phyloP scores from a whole-genome alignment of 495 filamentous ascomycete species.

The Xylaria telfairii region DNA sequence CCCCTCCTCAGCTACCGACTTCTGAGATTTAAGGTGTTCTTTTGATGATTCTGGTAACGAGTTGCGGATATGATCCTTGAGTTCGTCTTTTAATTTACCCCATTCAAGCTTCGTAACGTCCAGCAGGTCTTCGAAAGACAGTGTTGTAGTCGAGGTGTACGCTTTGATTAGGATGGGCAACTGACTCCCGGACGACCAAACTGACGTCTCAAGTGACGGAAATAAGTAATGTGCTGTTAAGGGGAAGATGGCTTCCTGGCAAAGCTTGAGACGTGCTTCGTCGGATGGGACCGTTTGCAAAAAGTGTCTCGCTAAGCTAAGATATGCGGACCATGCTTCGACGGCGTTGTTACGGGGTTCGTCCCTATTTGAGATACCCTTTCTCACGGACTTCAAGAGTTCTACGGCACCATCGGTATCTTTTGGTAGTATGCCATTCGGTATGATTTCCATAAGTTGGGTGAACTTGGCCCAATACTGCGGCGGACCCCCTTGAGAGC shows the following conservation, averaged over 20 bases:
- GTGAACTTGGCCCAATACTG: conserved; percentile 75
- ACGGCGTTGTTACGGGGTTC: conserved; percentile 71
- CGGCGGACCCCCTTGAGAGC: conserved; percentile 73
- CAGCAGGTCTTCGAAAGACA: conserved; percentile 47
- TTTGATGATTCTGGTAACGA: conserved; percentile 81
- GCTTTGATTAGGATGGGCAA: conserved; percentile 40
- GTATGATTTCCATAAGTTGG: conserved; percentile 65
- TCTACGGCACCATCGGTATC: conserved; percentile 53
- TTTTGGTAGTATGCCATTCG: conserved; percentile 49
- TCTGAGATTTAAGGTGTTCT: conserved; percentile 73
- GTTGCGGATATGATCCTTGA: conserved; percentile 67
- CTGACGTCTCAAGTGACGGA: conserved; percentile 42
- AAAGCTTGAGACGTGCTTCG: conserved; percentile 46
- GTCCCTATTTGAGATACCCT: conserved; percentile 73
- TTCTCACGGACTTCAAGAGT: conserved; percentile 68
- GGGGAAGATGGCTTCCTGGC: conserved; percentile 48
- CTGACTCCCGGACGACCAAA: conserved; percentile 41
- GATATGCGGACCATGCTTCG: conserved; percentile 76
- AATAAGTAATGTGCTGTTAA: conserved; percentile 48
- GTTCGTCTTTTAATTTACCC: conserved; percentile 57
- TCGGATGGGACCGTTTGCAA: conserved; percentile 37
- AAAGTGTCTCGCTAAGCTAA: conserved; percentile 61
- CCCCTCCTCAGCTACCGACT: conserved; percentile 63
- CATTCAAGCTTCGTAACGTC: conserved; percentile 51
- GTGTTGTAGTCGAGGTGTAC: conserved; percentile 41